phyloP scores from a whole-genome alignment of 768 basidiomycete species.

The Pleurotus tuoliensis region DNA sequence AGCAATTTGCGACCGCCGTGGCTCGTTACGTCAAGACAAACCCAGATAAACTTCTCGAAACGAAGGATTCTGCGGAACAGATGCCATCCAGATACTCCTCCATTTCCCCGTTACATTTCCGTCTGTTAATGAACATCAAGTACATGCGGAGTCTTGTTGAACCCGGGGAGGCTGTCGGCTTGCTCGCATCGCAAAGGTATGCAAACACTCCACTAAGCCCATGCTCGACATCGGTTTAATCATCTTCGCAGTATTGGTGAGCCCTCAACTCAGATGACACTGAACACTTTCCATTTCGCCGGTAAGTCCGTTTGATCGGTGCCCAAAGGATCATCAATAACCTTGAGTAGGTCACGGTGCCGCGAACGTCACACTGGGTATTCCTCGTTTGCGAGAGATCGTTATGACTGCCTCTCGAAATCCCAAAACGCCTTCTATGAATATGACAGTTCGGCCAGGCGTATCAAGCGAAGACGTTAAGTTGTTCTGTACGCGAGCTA shows the following conservation, averaged over 20 bases:
- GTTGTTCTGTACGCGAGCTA: constrained; percentile 85
- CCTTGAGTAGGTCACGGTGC: constrained; percentile 86
- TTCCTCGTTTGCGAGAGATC: constrained; percentile 96
- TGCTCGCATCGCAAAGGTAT: constrained; percentile 95
- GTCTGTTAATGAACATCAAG: constrained; percentile 82
- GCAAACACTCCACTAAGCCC: constrained; percentile 16
- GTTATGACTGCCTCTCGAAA: constrained; percentile 97
- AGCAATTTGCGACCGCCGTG: constrained; percentile 80
- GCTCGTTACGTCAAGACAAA: constrained; percentile 77
- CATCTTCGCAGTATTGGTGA: constrained; percentile 78
- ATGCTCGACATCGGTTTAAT: not conserved
- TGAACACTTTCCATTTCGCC: constrained; percentile 99
- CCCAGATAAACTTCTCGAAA: constrained; percentile 43
- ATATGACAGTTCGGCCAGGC: constrained; percentile 61
- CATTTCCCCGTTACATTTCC: constrained; percentile 59
- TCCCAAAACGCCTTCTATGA: constrained; percentile 98
- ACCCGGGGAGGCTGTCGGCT: constrained; percentile 97
- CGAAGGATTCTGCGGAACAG: constrained; percentile 36
- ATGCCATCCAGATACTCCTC: constrained; percentile 26
- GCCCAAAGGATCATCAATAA: not conserved
- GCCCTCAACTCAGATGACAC: constrained; percentile 99
- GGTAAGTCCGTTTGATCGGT: constrained; percentile 41
- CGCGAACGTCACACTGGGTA: constrained; percentile 98
- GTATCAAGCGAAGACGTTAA: constrained; percentile 54
- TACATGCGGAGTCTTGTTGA: constrained; percentile 93